Conservation (phyloP, 768 basidiomycete species). For the Lactifluus rugatus region DNA sequence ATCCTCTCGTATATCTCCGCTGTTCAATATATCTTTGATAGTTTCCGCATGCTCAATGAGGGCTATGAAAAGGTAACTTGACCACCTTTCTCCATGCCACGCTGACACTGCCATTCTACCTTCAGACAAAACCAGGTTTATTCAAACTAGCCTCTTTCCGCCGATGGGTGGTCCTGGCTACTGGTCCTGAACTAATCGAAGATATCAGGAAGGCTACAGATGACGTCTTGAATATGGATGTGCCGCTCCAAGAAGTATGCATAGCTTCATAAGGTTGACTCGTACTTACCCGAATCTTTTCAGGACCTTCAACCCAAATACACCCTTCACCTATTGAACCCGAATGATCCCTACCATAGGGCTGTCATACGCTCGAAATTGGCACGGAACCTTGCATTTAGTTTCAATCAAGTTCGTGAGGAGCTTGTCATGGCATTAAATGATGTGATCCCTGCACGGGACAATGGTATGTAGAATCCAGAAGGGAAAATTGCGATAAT, state of each 20-base stretch:
- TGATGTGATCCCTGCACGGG: constrained; percentile 26
- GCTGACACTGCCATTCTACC: not conserved
- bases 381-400: constrained; percentile 21
- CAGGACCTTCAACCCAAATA: constrained; percentile 30
- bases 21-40: constrained; percentile 22
- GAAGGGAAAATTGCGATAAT: constrained; percentile 8
- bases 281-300: not conserved
- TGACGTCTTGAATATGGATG: constrained; percentile 34
- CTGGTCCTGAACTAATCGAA: constrained; percentile 35
- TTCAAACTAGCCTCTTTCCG: constrained; percentile 39
- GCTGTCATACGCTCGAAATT: constrained; percentile 23
- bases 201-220: constrained; percentile 43
- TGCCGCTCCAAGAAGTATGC: constrained; percentile 33
- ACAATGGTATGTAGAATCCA: not conserved
- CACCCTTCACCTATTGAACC: constrained; percentile 25
- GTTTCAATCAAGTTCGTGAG: constrained; percentile 22
- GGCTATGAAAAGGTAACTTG: constrained; percentile 27
- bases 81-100: not conserved
- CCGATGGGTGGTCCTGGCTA: constrained; percentile 38
- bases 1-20: constrained; percentile 28
- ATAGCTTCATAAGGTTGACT: not conserved
- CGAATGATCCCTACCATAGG: constrained; percentile 21
- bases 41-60: constrained; percentile 25
- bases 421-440: constrained; percentile 23
- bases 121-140: constrained; percentile 18